Percentiles rank a stretch among this genome's conserved stretches.
phyloP scores from a whole-genome alignment of 1,284 basidiomycete genomes.

The Hymenochaete sp. region DNA sequence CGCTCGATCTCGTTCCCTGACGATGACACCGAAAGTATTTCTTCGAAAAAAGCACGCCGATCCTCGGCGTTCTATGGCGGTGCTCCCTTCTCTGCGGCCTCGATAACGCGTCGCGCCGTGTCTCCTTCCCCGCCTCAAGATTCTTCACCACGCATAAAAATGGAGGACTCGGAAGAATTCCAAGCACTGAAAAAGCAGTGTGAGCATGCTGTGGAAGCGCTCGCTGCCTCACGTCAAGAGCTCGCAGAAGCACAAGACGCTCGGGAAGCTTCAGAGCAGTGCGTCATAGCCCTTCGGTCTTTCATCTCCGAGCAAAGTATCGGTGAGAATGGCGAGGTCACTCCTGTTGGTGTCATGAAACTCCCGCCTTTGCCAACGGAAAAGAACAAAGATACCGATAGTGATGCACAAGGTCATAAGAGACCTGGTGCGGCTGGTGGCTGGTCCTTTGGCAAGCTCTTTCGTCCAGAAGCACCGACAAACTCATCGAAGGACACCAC shows the following conservation, averaged over 20 bases:
- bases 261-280: conserved; percentile 78
- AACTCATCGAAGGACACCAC: no score
- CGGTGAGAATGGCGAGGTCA: conserved; percentile 29
- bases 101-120: conserved; percentile 25
- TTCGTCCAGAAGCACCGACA: conserved; percentile 51
- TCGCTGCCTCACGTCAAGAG: conserved; percentile 59
- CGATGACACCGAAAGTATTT: conserved; percentile 20
- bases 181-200: conserved; percentile 28
- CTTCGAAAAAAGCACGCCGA: conserved; percentile 32
- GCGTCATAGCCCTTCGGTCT: conserved; percentile 71
- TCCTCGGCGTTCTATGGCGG: conserved; percentile 48
- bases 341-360: conserved; percentile 28
- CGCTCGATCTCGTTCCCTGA: conserved; percentile 25
- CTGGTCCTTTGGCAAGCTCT: conserved; percentile 45
- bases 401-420: conserved; percentile 28
- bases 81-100: conserved; percentile 11
- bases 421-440: conserved; percentile 20
- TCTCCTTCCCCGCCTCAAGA: conserved; percentile 27
- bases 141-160: not conserved
- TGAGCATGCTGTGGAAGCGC: conserved; percentile 32
- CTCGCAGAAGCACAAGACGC: conserved; percentile 75
- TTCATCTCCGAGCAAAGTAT: conserved; percentile 76
- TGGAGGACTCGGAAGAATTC: conserved; percentile 1
- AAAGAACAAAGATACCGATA: conserved; percentile 17
- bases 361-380: conserved; percentile 53